Conservation (phyloP, 2,329 filamentous ascomycete genomes). For the Fusarium continuum region DNA sequence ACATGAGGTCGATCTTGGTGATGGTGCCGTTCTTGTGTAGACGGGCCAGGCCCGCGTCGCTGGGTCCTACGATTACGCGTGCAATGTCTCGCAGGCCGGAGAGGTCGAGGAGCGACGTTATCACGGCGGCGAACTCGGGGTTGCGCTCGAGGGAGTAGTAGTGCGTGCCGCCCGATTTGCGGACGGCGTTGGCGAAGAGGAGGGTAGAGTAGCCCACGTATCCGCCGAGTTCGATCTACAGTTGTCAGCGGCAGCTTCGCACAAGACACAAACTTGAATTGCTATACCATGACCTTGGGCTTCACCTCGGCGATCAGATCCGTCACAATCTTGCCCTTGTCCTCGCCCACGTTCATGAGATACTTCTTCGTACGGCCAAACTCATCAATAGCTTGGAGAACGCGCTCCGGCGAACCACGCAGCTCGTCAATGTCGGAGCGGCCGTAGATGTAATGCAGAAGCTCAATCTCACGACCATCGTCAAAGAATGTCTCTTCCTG, state of each 20-base stretch:
- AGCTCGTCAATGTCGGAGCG: constrained; percentile 70
- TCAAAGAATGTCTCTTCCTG: constrained; percentile 63
- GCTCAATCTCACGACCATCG: constrained; percentile 77
- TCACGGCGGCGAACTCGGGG: constrained; percentile 77
- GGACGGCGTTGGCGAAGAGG: constrained; percentile 74
- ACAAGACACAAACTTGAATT: neutral
- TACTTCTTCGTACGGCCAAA: constrained; percentile 69
- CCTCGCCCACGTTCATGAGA: constrained; percentile 81
- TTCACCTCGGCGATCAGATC: constrained; percentile 73
- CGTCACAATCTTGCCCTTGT: constrained; percentile 76
- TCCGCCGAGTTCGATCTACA: constrained; percentile 76
- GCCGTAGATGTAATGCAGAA: constrained; percentile 74
- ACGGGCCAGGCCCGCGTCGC: constrained; percentile 70
- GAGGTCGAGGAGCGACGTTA: constrained; percentile 73
- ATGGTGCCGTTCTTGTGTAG: constrained; percentile 64
- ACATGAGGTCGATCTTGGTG: constrained; percentile 73
- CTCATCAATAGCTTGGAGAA: constrained; percentile 76
- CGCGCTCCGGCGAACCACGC: constrained; percentile 68
- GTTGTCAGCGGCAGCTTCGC: neutral
- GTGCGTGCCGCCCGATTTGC: constrained; percentile 67
- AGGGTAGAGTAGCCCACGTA: constrained; percentile 86
- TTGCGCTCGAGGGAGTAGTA: constrained; percentile 80
- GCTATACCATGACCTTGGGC: constrained; percentile 69
- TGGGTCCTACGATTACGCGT: constrained; percentile 74
- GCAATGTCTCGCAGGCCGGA: constrained; percentile 78